Percentiles rank a stretch among this genome's conserved stretches.
phyloP scores from a whole-genome alignment of 441 rosid genomes.

The Corymbia calophylla region DNA sequence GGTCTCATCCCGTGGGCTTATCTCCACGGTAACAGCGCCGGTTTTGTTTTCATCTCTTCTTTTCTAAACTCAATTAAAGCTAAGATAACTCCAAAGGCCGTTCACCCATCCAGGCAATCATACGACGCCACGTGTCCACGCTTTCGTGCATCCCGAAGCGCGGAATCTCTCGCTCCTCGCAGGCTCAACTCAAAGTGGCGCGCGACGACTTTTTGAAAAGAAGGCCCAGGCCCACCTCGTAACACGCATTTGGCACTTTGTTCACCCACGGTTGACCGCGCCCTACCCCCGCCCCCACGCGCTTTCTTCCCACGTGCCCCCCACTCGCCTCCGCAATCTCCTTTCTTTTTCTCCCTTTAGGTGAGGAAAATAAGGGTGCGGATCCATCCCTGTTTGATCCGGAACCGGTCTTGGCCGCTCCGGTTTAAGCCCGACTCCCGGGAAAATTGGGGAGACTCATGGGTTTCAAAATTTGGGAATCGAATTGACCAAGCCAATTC shows the following conservation, averaged over 20 bases:
- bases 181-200: neutral
- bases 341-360: neutral
- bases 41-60: neutral
- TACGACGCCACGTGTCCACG: neutral
- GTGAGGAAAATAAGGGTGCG: neutral
- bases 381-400: neutral
- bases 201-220: neutral
- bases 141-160: neutral
- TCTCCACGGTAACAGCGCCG: neutral
- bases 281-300: neutral
- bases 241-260: neutral
- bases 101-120: neutral
- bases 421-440: rapidly evolving
- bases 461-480: neutral
- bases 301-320: neutral
- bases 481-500: rapidly evolving
- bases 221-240: neutral
- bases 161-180: neutral
- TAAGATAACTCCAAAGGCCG: neutral
- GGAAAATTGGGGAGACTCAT: rapidly evolving
- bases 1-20: neutral
- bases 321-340: neutral
- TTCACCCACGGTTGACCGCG: neutral
- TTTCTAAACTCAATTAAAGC: neutral
- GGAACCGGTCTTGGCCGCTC: neutral